A percentile compares a stretch with the other conserved stretches of the same genome.
Evolutionary conservation across 2,329 filamentous ascomycete genomes (phyloP).

Genomic region (Diaporthe batatas): DNA sequence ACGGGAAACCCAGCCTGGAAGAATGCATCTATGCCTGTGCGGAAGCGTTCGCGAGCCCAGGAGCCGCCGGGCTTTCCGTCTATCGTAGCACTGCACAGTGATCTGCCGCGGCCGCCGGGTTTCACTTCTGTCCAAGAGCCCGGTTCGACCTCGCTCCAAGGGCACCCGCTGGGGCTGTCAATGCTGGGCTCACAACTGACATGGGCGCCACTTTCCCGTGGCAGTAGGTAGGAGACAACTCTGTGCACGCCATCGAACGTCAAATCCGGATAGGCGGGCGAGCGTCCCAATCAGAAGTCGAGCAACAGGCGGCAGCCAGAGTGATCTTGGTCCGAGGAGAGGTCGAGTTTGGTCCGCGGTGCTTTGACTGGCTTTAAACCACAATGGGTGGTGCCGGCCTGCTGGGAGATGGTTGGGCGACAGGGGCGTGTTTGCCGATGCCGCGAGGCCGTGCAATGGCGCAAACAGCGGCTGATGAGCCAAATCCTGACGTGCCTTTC

Average conservation of each 20-base stretch:
- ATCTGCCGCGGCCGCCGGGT: not conserved
- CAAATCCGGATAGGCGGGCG: conserved; percentile 4
- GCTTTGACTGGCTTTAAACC: conserved; percentile 11
- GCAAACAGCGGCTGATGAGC: conserved; percentile 21
- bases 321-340: not conserved
- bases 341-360: not conserved
- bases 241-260: not conserved
- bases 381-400: conserved; percentile 11
- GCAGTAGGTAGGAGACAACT: not conserved
- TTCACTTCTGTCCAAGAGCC: not conserved
- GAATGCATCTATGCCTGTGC: not conserved
- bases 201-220: conserved; percentile 2
- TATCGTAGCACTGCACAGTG: conserved; percentile 2
- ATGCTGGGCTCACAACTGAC: not conserved
- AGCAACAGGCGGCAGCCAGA: not conserved
- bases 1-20: not conserved
- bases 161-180: not conserved
- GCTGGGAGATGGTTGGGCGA: not conserved
- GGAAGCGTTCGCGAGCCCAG: not conserved
- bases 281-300: not conserved
- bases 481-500: not conserved
- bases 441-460: conserved; percentile 6
- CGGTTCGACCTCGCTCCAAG: not conserved
- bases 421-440: not conserved
- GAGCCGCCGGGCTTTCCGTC: conserved; percentile 4